A percentile compares a stretch with the other conserved stretches of the same genome.
Evolutionary conservation across 2,329 filamentous ascomycete species (phyloP).

Genomic region (Teratosphaeria nubilosa): DNA sequence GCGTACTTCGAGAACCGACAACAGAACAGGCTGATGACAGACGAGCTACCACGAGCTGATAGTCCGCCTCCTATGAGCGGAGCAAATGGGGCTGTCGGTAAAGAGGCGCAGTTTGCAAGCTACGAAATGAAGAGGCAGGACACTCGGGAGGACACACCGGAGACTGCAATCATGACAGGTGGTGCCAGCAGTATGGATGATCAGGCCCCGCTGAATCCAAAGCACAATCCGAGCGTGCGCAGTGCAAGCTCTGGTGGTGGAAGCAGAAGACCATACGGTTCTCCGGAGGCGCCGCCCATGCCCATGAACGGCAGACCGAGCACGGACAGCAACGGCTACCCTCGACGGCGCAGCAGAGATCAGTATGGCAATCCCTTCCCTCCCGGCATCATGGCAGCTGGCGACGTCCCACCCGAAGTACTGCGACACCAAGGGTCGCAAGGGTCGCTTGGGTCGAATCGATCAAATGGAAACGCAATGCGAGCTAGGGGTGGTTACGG

Average conservation of each 20-base stretch:
- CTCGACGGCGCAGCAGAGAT: conserved; percentile 39
- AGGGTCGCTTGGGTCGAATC: conserved; percentile 32
- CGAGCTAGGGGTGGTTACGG: conserved; percentile 24
- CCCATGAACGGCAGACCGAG: conserved; percentile 20
- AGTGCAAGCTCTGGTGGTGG: conserved; percentile 25
- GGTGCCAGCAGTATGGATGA: conserved; percentile 51
- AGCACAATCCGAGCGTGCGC: conserved; percentile 48
- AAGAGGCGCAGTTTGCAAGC: conserved; percentile 49
- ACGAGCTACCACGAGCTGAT: conserved; percentile 39
- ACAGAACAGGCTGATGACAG: conserved; percentile 25
- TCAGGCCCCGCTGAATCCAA: conserved; percentile 56
- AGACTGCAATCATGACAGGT: conserved; percentile 25
- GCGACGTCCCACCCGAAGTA: conserved; percentile 33
- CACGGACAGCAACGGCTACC: conserved; percentile 21
- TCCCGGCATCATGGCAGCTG: conserved; percentile 15
- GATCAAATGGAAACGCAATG: conserved; percentile 22
- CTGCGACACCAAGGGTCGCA: conserved; percentile 39
- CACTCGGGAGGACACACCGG: conserved; percentile 2
- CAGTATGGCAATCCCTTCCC: conserved; percentile 53
- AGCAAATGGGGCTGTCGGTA: conserved; percentile 28
- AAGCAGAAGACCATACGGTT: conserved; percentile 24
- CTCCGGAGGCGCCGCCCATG: conserved; percentile 30
- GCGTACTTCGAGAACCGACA: conserved; percentile 61
- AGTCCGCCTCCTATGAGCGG: conserved; percentile 45
- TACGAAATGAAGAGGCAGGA: conserved; percentile 54